Evolutionary conservation across 1,139 yeast species (phyloP).

Genomic region (Starmera stellimalicola): DNA sequence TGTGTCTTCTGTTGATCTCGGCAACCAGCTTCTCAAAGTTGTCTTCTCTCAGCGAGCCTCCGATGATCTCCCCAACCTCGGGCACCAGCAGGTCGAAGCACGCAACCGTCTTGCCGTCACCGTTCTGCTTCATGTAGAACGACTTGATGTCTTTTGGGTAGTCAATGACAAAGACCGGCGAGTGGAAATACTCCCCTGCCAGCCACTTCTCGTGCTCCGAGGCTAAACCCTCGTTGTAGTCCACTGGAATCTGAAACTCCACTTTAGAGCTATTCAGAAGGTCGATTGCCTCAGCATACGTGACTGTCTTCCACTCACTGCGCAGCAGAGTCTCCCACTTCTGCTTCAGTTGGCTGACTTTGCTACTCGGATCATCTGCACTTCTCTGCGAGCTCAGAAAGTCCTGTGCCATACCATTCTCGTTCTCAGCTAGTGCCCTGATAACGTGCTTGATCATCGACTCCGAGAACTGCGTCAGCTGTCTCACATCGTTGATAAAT

Average conservation of each 20-base stretch:
- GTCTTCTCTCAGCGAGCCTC: conserved; percentile 90
- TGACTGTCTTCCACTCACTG: conserved; percentile 55
- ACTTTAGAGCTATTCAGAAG: conserved; percentile 29
- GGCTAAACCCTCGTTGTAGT: conserved; percentile 67
- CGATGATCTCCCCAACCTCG: conserved; percentile 90
- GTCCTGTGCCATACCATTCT: conserved; percentile 29
- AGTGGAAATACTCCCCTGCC: conserved; percentile 55
- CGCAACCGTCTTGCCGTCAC: conserved; percentile 55
- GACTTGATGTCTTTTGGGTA: conserved; percentile 79
- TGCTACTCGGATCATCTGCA: conserved; percentile 23
- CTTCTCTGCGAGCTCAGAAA: conserved; percentile 32
- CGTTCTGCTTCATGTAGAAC: conserved; percentile 68
- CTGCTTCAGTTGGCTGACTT: conserved; percentile 17
- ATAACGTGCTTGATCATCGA: conserved; percentile 54
- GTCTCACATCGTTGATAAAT: conserved; percentile 46
- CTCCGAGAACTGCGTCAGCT: conserved; percentile 61
- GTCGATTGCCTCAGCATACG: conserved; percentile 68
- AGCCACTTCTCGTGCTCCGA: conserved; percentile 91
- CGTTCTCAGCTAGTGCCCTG: conserved; percentile 24
- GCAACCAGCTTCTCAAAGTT: conserved; percentile 34
- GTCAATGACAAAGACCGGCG: conserved; percentile 85
- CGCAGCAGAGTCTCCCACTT: conserved; percentile 24
- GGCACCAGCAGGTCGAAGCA: conserved; percentile 88
- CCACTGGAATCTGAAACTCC: conserved; percentile 27
- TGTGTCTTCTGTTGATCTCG: conserved; percentile 42